A percentile compares a stretch with the other conserved stretches of the same genome.
phyloP scores from a whole-genome alignment of 768 basidiomycete genomes.

The Leccinum broughii region DNA sequence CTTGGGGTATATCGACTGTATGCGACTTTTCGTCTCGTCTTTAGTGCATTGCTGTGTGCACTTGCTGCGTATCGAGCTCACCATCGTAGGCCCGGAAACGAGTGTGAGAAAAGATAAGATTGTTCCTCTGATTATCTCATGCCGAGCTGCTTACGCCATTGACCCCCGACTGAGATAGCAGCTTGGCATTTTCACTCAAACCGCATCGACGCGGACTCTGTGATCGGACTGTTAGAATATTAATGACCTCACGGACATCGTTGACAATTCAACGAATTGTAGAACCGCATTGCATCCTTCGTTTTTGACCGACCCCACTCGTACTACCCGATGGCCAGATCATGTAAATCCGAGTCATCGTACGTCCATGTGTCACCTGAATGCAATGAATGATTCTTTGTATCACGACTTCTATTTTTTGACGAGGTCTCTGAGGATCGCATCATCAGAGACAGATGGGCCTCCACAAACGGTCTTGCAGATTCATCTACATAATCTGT shows the following conservation, averaged over 20 bases:
- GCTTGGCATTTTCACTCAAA: background rate
- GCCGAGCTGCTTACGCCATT: background rate
- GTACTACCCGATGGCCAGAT: too few species aligned
- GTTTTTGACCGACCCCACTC: too few species aligned
- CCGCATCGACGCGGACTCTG: background rate
- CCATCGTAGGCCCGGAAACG: slow-evolving; percentile 16
- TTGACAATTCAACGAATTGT: background rate
- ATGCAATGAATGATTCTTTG: too few species aligned
- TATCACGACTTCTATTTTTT: too few species aligned
- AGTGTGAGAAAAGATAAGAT: background rate
- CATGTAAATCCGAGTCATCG: too few species aligned
- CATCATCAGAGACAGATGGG: too few species aligned
- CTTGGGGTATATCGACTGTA: slow-evolving; percentile 85
- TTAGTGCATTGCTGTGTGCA: background rate
- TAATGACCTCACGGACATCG: too few species aligned
- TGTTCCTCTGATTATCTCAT: background rate
- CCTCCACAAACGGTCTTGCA: too few species aligned
- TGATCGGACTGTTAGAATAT: background rate
- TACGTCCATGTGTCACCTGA: too few species aligned
- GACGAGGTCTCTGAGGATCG: too few species aligned
- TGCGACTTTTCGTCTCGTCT: slow-evolving; percentile 18
- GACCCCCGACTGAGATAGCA: too few species aligned
- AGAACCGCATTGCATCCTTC: background rate
- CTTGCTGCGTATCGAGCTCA: slow-evolving; percentile 14
- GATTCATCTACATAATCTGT: too few species aligned